A percentile compares a stretch with the other conserved stretches of the same genome.
Conservation (phyloP, 2,329 filamentous ascomycete genomes). For the Trichoderma koningii region DNA sequence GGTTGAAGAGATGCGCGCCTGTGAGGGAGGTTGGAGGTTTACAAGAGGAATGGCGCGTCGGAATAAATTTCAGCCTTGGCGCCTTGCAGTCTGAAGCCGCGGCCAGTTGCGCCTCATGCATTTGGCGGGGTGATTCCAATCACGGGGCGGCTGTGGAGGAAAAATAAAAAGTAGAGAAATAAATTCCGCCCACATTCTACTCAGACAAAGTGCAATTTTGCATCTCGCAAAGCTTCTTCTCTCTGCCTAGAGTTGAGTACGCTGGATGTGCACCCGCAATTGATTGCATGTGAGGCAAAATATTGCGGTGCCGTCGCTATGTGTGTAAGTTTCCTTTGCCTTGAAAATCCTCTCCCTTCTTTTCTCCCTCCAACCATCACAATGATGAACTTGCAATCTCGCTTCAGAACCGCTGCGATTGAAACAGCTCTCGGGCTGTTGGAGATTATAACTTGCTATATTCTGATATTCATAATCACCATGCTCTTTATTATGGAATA, state of each 20-base stretch:
- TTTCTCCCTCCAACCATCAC: constrained; percentile 28
- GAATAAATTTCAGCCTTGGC: constrained; percentile 40
- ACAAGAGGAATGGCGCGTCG: constrained; percentile 34
- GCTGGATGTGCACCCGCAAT: constrained; percentile 17
- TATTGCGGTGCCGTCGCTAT: constrained; percentile 36
- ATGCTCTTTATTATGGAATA: constrained; percentile 15
- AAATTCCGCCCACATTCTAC: constrained; percentile 12
- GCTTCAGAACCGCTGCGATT: constrained; percentile 56
- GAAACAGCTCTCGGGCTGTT: constrained; percentile 47
- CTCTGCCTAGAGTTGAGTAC: not conserved
- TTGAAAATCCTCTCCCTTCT: not conserved
- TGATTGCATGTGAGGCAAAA: constrained; percentile 17
- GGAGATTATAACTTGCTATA: constrained; percentile 47
- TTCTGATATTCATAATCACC: constrained; percentile 38
- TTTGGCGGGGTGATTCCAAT: constrained; percentile 29
- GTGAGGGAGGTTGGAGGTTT: constrained; percentile 15
- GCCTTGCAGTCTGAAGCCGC: constrained; percentile 21
- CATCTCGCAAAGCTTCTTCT: constrained; percentile 12
- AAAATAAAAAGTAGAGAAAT: constrained; percentile 10
- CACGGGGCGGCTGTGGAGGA: constrained; percentile 18
- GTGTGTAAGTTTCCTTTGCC: constrained; percentile 41
- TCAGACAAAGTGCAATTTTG: constrained; percentile 15
- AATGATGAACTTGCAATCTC: constrained; percentile 48
- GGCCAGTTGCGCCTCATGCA: constrained; percentile 27
- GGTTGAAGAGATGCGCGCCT: constrained; percentile 33